These are phyloP conservation scores for Phytophthora idaei DNA, from an alignment of 352 stramenopile genomes.

Conservation along the genomic window DNA sequence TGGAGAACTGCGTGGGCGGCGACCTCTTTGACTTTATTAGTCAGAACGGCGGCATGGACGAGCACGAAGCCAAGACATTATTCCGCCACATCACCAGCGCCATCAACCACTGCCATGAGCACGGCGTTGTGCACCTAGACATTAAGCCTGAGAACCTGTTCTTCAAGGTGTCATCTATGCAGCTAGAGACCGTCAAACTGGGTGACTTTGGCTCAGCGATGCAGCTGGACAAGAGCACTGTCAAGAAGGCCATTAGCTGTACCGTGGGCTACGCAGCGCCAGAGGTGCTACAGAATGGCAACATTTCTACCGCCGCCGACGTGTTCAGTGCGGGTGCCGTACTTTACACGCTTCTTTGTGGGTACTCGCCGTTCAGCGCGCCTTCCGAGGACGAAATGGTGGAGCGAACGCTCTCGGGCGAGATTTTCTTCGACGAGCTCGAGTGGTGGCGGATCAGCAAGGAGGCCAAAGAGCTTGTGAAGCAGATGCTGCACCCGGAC, in stretches of 20 bases:
- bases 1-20: constrained; percentile 66
- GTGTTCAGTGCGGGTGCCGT: constrained; percentile 79
- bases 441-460: constrained; percentile 60
- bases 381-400: constrained; percentile 68
- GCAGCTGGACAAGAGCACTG: constrained; percentile 42
- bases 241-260: constrained; percentile 56
- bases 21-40: constrained; percentile 70
- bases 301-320: constrained; percentile 67
- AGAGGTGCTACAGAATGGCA: constrained; percentile 58
- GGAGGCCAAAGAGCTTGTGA: constrained; percentile 63
- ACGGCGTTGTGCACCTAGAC: constrained; percentile 72
- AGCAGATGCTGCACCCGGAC: constrained; percentile 59
- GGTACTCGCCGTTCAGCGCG: constrained; percentile 70
- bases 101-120: constrained; percentile 59
- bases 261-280: constrained; percentile 81
- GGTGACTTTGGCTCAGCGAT: constrained; percentile 76
- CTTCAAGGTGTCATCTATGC: constrained; percentile 56
- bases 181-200: constrained; percentile 65
- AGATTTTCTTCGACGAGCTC: constrained; percentile 60
- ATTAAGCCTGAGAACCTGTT: constrained; percentile 86
- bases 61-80: constrained; percentile 49
- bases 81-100: constrained; percentile 62
- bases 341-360: constrained; percentile 70
- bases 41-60: constrained; percentile 56
- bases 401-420: constrained; percentile 49